Percentiles rank a stretch among this genome's conserved stretches.
Conservation (phyloP, 495 filamentous ascomycete species). For the Chaetomium fimeti region DNA sequence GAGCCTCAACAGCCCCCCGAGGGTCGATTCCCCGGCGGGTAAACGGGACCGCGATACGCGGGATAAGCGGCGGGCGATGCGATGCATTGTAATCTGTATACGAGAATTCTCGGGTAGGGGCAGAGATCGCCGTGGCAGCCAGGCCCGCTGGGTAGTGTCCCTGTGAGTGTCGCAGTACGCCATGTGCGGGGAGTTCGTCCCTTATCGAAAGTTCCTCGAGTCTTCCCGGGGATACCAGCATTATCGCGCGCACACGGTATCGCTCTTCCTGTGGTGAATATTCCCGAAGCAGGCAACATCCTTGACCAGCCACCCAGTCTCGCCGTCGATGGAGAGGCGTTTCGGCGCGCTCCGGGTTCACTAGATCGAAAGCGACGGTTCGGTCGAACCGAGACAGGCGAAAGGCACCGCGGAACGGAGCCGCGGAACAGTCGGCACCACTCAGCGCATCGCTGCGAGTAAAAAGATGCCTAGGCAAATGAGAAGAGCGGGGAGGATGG, state of each 20-base stretch:
- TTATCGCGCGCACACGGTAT: no score
- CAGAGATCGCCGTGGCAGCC: no score
- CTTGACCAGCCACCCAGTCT: background rate
- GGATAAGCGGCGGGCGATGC: background rate
- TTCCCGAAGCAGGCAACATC: constrained; percentile 3
- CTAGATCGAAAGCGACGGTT: background rate
- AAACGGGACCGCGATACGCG: background rate
- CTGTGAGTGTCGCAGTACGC: background rate
- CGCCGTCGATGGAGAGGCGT: no score
- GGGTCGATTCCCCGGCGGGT: background rate
- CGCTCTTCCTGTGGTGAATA: background rate
- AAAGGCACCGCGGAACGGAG: background rate
- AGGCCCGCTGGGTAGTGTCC: no score
- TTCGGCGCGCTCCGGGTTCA: background rate
- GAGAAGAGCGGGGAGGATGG: background rate
- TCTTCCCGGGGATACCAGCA: background rate
- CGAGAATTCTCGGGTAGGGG: no score
- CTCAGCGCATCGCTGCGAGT: background rate
- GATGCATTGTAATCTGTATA: no score
- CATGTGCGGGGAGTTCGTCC: constrained; percentile 6
- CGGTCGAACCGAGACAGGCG: constrained; percentile 9
- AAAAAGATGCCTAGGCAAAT: background rate
- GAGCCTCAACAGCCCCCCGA: background rate
- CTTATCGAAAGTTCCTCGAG: background rate
- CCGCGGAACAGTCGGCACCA: constrained; percentile 10